Evolutionary conservation across 139 green algal genomes (phyloP).

Genomic region (Spirogloea muscicola): DNA sequence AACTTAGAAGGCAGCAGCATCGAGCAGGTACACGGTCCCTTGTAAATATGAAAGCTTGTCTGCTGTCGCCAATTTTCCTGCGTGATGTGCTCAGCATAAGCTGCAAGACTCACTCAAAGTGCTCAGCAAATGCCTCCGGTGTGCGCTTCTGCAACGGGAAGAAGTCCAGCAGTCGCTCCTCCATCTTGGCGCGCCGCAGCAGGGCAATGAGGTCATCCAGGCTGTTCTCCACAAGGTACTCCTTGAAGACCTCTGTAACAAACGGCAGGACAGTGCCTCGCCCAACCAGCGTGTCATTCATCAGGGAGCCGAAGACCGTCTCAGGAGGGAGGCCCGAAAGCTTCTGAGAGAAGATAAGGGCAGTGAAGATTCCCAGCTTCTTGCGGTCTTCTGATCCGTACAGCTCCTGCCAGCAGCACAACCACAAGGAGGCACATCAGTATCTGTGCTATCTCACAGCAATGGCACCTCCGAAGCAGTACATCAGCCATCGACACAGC

Average conservation of each 20-base stretch:
- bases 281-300: slow-evolving; percentile 83
- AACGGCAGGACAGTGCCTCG: slow-evolving; percentile 81
- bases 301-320: slow-evolving; percentile 68
- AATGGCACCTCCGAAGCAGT: too few relatives aligned
- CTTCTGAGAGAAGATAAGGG: slow-evolving; percentile 39
- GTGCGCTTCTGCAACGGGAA: slow-evolving; percentile 81
- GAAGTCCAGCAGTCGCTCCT: slow-evolving; percentile 80
- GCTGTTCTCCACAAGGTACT: slow-evolving; percentile 45
- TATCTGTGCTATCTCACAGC: too few relatives aligned
- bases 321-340: slow-evolving; percentile 59
- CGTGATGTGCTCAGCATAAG: not conserved
- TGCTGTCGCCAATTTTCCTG: not conserved
- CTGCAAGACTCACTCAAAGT: slow-evolving; percentile 62
- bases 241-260: slow-evolving; percentile 82
- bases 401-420: slow-evolving; percentile 37
- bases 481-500: too few relatives aligned
- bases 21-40: not conserved
- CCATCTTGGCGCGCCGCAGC: slow-evolving; percentile 77
- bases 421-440: too few relatives aligned
- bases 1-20: not conserved
- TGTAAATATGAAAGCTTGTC: not conserved
- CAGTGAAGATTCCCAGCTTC: slow-evolving; percentile 36
- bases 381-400: slow-evolving; percentile 41
- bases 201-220: slow-evolving; percentile 79
- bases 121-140: slow-evolving; percentile 64